Evolutionary conservation across 1,284 basidiomycete species (phyloP), one percentile per base, ranked within the genome.

Genomic region (Boletellus deceptivus): DNA sequence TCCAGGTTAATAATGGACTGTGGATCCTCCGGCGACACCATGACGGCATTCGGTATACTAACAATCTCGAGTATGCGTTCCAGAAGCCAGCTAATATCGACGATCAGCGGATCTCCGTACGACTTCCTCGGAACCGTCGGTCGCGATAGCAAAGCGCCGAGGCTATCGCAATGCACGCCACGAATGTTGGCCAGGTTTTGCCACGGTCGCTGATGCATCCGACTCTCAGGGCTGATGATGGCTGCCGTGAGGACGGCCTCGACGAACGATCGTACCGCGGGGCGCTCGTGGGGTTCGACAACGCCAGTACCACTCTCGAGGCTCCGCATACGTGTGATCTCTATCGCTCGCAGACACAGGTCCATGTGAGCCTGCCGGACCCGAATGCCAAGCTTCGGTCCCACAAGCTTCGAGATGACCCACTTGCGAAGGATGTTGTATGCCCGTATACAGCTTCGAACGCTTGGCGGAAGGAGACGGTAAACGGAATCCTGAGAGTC

Each of bases 51-150:
- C 3, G 86, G 82, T 49, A 84, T 76, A 39, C 83, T 82, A 51
- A 89, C 79, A 34, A 91, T 73, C 64, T 91, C 89, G 22, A 91
- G 70, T 64, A 91, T 77, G 42, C 86, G 79, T 65, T 92, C 89
- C 52, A 91, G 66, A 38, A 91, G 67, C 89, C 89, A 92, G 8
- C 86, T 88, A 55, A 89, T 78, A 61, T 91, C 89, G 14, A 86
- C 78, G 10, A 83, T 82, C 49, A 90, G 69, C 11, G 76, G 70
- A 27, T 80, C 78, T 31, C 73, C 71, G 24, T 73, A 75, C n/a
- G 69, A 60, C 14, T 76, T 68, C 2, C 73, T 67, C 33, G 75
- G 71, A 3, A 77, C 68, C 27, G 62, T 69, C 3, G 81, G 78
- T 42, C 75, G 74, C 13, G 75, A 73, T 33, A 91, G 68, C 33